phyloP scores from a whole-genome alignment of 2,329 filamentous ascomycete species.

The Pseudogymnoascus sp. region DNA sequence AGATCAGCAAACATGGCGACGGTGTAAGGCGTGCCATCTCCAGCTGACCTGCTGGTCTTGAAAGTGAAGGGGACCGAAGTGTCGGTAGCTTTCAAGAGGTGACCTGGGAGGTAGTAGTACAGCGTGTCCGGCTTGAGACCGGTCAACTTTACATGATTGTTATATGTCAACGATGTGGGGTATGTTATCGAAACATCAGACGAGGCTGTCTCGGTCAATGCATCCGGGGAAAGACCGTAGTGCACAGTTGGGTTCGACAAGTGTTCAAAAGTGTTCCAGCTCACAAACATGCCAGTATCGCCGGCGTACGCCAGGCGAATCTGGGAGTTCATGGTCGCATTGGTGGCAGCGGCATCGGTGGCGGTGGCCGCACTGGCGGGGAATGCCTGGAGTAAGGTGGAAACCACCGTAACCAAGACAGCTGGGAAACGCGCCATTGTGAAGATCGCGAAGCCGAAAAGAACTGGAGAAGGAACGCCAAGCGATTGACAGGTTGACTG shows the following conservation, averaged over 20 bases:
- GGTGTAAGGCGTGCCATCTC: conserved; percentile 20
- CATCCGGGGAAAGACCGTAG: conserved; percentile 23
- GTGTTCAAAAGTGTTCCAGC: conserved; percentile 31
- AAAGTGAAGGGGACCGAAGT: conserved; percentile 18
- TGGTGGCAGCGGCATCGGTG: neutral
- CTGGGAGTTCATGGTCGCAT: conserved; percentile 12
- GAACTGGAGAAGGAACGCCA: neutral
- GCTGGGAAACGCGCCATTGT: neutral
- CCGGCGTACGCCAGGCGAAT: conserved; percentile 13
- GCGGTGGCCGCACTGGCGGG: neutral
- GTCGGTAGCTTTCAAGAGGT: neutral
- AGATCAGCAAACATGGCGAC: conserved; percentile 18
- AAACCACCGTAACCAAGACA: neutral
- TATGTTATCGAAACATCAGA: conserved; percentile 28
- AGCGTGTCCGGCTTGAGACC: conserved; percentile 20
- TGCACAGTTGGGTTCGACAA: conserved; percentile 25
- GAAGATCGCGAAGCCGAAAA: neutral
- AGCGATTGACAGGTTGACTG: neutral
- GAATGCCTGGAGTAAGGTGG: neutral
- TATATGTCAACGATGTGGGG: conserved; percentile 29
- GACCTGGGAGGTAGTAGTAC: conserved; percentile 22
- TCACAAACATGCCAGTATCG: conserved; percentile 25
- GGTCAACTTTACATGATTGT: conserved; percentile 20
- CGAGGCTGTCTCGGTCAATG: conserved; percentile 20
- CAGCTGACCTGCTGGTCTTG: conserved; percentile 18